Conservation (phyloP, 805 yeast genomes). For the Clavispora asparagi region DNA sequence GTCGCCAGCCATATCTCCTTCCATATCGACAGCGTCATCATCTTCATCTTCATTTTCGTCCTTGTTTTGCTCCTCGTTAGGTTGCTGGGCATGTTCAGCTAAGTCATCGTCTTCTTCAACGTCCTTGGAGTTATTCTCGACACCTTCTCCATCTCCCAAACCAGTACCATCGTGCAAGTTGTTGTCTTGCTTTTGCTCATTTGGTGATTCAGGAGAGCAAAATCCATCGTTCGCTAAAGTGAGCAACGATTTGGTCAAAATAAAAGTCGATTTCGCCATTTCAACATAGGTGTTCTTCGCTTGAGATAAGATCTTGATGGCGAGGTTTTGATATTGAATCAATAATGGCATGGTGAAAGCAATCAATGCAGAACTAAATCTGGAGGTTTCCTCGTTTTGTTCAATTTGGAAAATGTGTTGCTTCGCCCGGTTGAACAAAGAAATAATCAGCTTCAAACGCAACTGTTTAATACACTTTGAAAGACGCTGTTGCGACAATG, state of each 20-base stretch:
- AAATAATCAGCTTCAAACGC: constrained; percentile 32
- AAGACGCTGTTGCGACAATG: constrained; percentile 41
- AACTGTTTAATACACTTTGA: constrained; percentile 37
- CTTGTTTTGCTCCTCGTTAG: constrained; percentile 63
- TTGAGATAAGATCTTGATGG: constrained; percentile 38
- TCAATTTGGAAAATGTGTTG: constrained; percentile 29
- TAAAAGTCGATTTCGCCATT: constrained; percentile 56
- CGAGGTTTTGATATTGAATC: constrained; percentile 52
- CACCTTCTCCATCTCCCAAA: constrained; percentile 90
- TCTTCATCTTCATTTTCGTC: constrained; percentile 61
- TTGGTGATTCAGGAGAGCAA: constrained; percentile 83
- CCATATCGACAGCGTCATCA: constrained; percentile 88
- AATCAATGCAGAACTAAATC: constrained; percentile 41
- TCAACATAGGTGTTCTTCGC: constrained; percentile 45
- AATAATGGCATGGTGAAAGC: constrained; percentile 60
- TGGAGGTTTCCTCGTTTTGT: constrained; percentile 33
- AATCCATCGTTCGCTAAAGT: constrained; percentile 75
- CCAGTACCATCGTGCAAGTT: constrained; percentile 84
- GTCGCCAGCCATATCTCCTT: constrained; percentile 96
- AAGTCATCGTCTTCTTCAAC: constrained; percentile 90
- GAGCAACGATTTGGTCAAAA: constrained; percentile 50
- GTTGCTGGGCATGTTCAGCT: constrained; percentile 68
- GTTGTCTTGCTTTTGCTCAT: constrained; percentile 54
- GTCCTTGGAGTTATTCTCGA: constrained; percentile 71
- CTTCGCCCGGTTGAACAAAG: constrained; percentile 32